phyloP scores from a whole-genome alignment of 805 yeast species.

The Saccharomycopsis amapae region DNA sequence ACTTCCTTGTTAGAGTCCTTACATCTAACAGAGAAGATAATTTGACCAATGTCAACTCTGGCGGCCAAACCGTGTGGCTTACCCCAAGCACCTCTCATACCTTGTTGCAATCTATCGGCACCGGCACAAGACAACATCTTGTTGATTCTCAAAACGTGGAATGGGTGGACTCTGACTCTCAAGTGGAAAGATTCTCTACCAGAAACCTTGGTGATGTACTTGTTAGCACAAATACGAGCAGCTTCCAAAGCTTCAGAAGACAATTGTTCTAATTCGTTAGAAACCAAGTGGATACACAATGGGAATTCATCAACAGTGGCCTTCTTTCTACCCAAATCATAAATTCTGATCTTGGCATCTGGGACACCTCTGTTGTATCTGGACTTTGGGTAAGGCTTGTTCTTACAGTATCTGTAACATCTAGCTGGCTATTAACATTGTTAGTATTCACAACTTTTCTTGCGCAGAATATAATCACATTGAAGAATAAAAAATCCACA shows the following conservation, averaged over 20 bases:
- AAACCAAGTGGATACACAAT: conserved; percentile 97
- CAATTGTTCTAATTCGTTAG: conserved; percentile 98
- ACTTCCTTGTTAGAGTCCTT: conserved; percentile 96
- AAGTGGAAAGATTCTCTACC: conserved; percentile 99
- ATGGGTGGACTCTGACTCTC: conserved; percentile 99
- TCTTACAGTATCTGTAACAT: conserved; percentile 99
- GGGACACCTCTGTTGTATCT: conserved; percentile 99
- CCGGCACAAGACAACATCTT: conserved; percentile 99
- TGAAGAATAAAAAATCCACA: too few relatives aligned
- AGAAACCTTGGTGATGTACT: conserved; percentile 93
- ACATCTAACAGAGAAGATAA: conserved; percentile 96
- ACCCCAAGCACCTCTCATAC: conserved; percentile 99
- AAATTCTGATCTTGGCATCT: conserved; percentile 98
- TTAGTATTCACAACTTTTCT: conserved; percentile 1
- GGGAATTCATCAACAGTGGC: conserved; percentile 99
- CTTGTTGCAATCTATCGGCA: conserved; percentile 99
- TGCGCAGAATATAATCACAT: background rate
- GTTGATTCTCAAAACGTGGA: conserved; percentile 99
- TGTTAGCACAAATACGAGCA: conserved; percentile 99
- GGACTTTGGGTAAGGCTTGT: conserved; percentile 99
- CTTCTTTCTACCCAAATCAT: conserved; percentile 99
- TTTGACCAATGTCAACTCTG: conserved; percentile 97
- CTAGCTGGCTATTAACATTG: conserved; percentile 68
- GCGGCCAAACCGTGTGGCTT: conserved; percentile 99
- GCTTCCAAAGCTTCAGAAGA: conserved; percentile 99